Conservation (phyloP, 306 rosid genomes). For the Cucurbita argyrosperma region DNA sequence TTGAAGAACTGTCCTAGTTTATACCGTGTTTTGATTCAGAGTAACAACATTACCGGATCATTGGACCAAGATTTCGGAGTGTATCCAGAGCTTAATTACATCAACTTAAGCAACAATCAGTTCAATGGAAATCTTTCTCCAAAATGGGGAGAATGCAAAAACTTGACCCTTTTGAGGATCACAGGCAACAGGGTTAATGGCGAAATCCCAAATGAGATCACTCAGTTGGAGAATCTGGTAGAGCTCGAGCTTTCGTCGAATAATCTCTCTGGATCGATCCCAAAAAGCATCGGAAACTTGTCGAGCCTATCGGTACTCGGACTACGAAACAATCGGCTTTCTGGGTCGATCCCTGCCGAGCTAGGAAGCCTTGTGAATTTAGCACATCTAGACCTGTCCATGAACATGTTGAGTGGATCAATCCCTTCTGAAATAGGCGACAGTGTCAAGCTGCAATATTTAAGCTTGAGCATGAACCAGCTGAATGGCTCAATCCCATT, state of each 20-base stretch:
- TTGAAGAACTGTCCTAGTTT: constrained; percentile 30
- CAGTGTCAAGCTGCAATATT: constrained; percentile 13
- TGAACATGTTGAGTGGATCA: constrained; percentile 26
- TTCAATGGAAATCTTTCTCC: constrained; percentile 25
- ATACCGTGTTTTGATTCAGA: constrained; percentile 33
- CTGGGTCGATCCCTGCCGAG: constrained; percentile 23
- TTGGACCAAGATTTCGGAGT: constrained; percentile 36
- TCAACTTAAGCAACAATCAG: constrained; percentile 37
- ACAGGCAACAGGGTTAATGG: constrained; percentile 30
- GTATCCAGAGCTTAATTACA: constrained; percentile 35
- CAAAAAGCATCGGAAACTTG: constrained; percentile 18
- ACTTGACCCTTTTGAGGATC: constrained; percentile 18
- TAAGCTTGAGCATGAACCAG: constrained; percentile 26
- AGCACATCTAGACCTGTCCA: constrained; percentile 26
- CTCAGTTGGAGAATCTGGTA: constrained; percentile 13
- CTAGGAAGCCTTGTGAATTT: constrained; percentile 27
- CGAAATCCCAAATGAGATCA: constrained; percentile 29
- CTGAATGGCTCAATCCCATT: constrained; percentile 35
- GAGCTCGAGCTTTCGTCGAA: constrained; percentile 33
- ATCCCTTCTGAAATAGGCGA: constrained; percentile 32
- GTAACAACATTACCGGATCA: constrained; percentile 24
- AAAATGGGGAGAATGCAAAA: constrained; percentile 33
- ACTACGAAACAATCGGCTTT: constrained; percentile 23
- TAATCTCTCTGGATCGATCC: constrained; percentile 34
- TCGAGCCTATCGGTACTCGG: constrained; percentile 10